Base-by-base conservation (phyloP, 2,329 filamentous ascomycete genomes). In the Fusarium sarcochroum region DNA sequence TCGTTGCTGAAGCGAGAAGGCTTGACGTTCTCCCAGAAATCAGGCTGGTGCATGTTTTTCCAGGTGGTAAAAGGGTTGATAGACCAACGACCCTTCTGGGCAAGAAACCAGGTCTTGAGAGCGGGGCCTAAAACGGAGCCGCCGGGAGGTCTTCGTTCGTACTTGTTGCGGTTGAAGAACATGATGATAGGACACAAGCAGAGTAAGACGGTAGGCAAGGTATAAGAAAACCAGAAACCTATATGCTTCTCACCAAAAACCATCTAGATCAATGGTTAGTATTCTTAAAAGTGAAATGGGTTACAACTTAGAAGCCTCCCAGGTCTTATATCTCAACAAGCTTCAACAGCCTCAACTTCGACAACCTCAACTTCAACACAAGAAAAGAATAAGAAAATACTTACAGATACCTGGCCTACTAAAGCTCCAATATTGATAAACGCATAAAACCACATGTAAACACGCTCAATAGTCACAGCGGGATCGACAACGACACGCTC, bases 211-310 rank as follows among this genome's bases (percentile, higher is more conserved):
- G 90, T 93, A 3, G 91, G 91, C 2, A 94, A 83, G 6, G 89
- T 80, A 77, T 83, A 94, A 0, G 90, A 85, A 18, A 93, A 84
- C 86, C 88, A 94, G 80, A 92, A 93, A 10, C 92, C 92, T 40
- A 93, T 85, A 60, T 92, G 91, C 71, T 91, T 88, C 79, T 93
- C 91, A 1, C 88, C 88, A 73, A 92, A 93, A 4, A 89, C 89
- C 88, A 91, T 70, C 49, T 63, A 1, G 3, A 14, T 4, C 17
- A 8, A 9, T 7, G n/a, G 46, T 66, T 34, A 66, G 55, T 15
- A 40, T 40, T 15, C 13, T 17, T 27, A 15, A 35, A 17, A 25
- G 17, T 7, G 14, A 48, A 30, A 30, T 9, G 27, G 27, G 7
- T 27, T 27, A 10, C 10, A 27, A 8, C 10, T 10, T 10, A 4